Conservation (phyloP, 179 eudicot species). For the Pouteria campechiana region DNA sequence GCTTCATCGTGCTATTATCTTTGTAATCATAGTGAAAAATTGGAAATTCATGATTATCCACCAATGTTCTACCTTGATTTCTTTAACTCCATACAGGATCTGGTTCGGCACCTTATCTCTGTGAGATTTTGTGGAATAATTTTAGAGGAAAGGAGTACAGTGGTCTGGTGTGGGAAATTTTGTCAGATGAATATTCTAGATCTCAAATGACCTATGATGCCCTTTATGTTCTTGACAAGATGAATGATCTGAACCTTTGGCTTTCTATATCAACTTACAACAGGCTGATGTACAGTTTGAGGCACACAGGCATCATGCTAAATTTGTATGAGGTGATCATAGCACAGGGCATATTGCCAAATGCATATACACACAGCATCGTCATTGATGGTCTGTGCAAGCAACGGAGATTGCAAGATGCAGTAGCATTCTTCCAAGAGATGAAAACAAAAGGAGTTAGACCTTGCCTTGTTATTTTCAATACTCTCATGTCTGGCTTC, state of each 20-base stretch:
- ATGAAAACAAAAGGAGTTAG: conserved; percentile 17
- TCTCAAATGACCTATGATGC: conserved; percentile 60
- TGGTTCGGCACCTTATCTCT: conserved; percentile 46
- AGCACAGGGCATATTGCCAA: conserved; percentile 27
- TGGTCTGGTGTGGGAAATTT: conserved; percentile 63
- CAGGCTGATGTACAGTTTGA: conserved; percentile 60
- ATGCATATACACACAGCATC: conserved; percentile 51
- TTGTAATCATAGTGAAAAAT: background rate
- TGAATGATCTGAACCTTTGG: conserved; percentile 52
- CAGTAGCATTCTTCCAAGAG: conserved; percentile 35
- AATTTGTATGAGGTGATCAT: conserved; percentile 44
- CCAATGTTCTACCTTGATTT: conserved; percentile 9
- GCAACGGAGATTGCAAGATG: conserved; percentile 61
- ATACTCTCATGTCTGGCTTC: conserved; percentile 55
- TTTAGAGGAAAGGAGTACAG: conserved; percentile 44
- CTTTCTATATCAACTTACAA: conserved; percentile 67
- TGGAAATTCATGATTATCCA: conserved; percentile 8
- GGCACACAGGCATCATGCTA: conserved; percentile 40
- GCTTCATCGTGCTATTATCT: conserved; percentile 1
- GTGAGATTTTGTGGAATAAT: conserved; percentile 41
- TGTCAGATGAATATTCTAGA: conserved; percentile 66
- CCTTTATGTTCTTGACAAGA: conserved; percentile 52
- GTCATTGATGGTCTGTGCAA: conserved; percentile 62
- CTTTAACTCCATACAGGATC: conserved; percentile 46
- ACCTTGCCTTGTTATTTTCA: conserved; percentile 37